These are phyloP conservation scores for Holtermannia corniformis DNA, from an alignment of 768 basidiomycete species.

Conservation along the genomic window DNA sequence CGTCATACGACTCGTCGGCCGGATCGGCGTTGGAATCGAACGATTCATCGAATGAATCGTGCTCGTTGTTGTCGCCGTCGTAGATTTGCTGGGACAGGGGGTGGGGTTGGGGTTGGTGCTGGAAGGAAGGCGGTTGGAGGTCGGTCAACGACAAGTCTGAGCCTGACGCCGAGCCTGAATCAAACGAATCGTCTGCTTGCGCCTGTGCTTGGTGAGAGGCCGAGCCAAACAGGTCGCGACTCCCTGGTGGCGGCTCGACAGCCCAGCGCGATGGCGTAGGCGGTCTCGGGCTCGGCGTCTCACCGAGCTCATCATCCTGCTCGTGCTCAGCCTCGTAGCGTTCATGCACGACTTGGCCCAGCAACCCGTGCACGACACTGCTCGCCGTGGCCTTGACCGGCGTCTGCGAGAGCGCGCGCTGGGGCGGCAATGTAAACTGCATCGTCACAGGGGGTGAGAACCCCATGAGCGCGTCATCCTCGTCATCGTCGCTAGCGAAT, in stretches of 20 bases:
- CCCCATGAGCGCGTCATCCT: slow-evolving; percentile 35
- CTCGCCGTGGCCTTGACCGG: slow-evolving; percentile 12
- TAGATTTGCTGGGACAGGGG: slow-evolving; percentile 3
- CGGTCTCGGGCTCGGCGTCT: neutral
- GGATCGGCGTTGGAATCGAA: neutral
- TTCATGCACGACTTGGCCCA: neutral
- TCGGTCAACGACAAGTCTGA: slow-evolving; percentile 17
- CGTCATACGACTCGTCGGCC: neutral
- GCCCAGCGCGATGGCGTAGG: neutral
- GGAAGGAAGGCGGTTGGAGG: slow-evolving; percentile 2
- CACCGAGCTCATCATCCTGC: slow-evolving; percentile 2
- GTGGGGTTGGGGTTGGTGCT: slow-evolving; percentile 5
- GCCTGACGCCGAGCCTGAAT: slow-evolving; percentile 13
- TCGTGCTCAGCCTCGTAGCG: neutral
- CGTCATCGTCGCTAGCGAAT: slow-evolving; percentile 38
- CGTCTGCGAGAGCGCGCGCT: slow-evolving; percentile 12
- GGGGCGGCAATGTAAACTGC: slow-evolving; percentile 46
- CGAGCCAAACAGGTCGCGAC: neutral
- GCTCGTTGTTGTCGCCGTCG: slow-evolving; percentile 5
- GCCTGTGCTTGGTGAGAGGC: neutral
- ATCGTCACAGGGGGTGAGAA: slow-evolving; percentile 53
- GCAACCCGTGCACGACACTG: slow-evolving; percentile 6
- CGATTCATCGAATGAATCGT: slow-evolving; percentile 20
- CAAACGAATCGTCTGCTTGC: neutral
- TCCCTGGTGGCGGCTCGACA: slow-evolving; percentile 1